Conservation (phyloP, 2,329 filamentous ascomycete species). For the Penicillium italicum region DNA sequence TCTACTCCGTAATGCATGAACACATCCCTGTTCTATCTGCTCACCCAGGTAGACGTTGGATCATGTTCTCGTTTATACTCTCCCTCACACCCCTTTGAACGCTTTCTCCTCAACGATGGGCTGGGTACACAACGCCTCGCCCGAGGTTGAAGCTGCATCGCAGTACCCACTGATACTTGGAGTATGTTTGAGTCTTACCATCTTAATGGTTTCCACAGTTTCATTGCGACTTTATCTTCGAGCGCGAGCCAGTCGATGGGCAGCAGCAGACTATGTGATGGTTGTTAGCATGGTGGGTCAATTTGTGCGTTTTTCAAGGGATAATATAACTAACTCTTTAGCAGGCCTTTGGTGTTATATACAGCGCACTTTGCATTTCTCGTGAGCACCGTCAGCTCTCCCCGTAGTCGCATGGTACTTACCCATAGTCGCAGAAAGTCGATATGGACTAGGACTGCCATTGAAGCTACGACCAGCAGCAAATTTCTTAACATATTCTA, state of each 20-base stretch:
- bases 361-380: constrained; percentile 50
- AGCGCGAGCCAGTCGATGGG: constrained; percentile 44
- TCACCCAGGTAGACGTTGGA: neutral
- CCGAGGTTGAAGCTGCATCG: constrained; percentile 47
- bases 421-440: constrained; percentile 44
- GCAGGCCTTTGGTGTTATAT: constrained; percentile 47
- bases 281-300: constrained; percentile 33
- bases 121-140: constrained; percentile 52
- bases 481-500: constrained; percentile 47
- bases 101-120: constrained; percentile 36
- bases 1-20: no score
- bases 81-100: neutral
- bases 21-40: neutral
- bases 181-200: constrained; percentile 48
- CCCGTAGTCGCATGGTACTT: neutral
- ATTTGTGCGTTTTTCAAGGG: neutral
- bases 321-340: constrained; percentile 25
- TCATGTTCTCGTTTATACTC: neutral
- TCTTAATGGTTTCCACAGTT: constrained; percentile 45
- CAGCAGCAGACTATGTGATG: constrained; percentile 48
- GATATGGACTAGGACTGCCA: constrained; percentile 53
- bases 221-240: constrained; percentile 44
- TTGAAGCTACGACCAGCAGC: constrained; percentile 43
- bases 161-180: constrained; percentile 50
- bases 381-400: constrained; percentile 37